Evolutionary conservation across 345 rosid species (phyloP).

Genomic region (Carallia brachiata): DNA sequence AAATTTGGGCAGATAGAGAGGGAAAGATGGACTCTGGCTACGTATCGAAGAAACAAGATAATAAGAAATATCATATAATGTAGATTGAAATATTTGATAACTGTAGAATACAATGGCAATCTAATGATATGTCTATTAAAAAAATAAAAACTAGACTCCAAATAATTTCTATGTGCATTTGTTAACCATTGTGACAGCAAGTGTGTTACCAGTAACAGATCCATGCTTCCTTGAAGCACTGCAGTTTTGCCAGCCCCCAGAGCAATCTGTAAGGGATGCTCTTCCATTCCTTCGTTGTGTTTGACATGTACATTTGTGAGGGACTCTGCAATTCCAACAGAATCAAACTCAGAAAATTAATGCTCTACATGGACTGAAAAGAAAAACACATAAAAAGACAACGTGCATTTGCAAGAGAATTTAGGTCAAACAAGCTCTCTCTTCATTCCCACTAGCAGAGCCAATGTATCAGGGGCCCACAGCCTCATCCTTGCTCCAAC

Average conservation of each 20-base stretch:
- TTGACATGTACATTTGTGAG: conserved; percentile 45
- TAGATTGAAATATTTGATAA: not conserved
- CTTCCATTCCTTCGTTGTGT: conserved; percentile 61
- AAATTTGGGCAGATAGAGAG: not conserved
- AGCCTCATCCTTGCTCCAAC: too few relatives aligned
- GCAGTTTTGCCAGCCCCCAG: conserved; percentile 71
- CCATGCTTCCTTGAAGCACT: conserved; percentile 84
- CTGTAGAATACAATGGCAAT: too few relatives aligned
- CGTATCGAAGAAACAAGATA: not conserved
- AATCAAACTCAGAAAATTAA: not conserved
- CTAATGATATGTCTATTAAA: not conserved
- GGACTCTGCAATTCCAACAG: conserved; percentile 52
- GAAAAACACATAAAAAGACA: not conserved
- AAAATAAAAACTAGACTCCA: not conserved
- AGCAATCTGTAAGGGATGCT: conserved; percentile 53
- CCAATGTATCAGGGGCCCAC: not conserved
- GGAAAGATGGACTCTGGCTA: not conserved
- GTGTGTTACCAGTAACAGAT: conserved; percentile 64
- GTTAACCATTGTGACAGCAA: not conserved
- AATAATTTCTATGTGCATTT: conserved; percentile 8
- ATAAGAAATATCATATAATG: not conserved
- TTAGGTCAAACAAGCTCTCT: conserved; percentile 12
- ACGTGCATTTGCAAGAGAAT: not conserved
- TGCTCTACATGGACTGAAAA: conserved; percentile 6
- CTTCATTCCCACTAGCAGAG: not conserved